phyloP scores from a whole-genome alignment of 768 basidiomycete genomes.

The Russula sp. region DNA sequence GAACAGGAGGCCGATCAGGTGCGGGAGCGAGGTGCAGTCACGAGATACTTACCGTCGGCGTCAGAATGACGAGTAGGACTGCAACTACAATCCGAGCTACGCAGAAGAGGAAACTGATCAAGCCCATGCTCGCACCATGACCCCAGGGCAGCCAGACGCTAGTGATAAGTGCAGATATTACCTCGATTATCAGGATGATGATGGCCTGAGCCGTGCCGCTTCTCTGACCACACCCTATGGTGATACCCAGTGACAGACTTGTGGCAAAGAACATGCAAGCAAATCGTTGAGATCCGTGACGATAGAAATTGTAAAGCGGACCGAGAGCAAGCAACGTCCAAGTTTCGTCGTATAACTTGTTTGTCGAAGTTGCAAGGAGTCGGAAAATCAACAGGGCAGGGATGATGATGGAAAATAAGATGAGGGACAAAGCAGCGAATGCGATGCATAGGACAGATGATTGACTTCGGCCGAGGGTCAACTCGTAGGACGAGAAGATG shows the following conservation, averaged over 20 bases:
- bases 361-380: conserved; percentile 74
- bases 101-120: conserved; percentile 90
- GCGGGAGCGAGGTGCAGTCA: not conserved
- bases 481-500: conserved; percentile 84
- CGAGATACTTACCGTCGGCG: conserved; percentile 57
- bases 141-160: conserved; percentile 97
- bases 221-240: conserved; percentile 83
- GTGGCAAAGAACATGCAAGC: conserved; percentile 73
- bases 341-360: conserved; percentile 93
- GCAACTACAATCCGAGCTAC: conserved; percentile 86
- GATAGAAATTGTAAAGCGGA: conserved; percentile 92
- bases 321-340: conserved; percentile 86
- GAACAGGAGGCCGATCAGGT: conserved; percentile 8
- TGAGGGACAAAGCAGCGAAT: conserved; percentile 78
- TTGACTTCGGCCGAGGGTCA: conserved; percentile 50
- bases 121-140: conserved; percentile 93
- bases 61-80: conserved; percentile 85
- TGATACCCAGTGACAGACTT: conserved; percentile 76
- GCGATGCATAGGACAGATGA: conserved; percentile 58
- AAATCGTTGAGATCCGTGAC: conserved; percentile 87
- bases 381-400: conserved; percentile 71
- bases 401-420: conserved; percentile 68
- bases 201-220: conserved; percentile 91
- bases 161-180: conserved; percentile 79
- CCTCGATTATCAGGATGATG: conserved; percentile 84